A percentile compares a stretch with the other conserved stretches of the same genome.
Evolutionary conservation across 129 eudicot genomes (phyloP).

Genomic region (Tagetes patula): DNA sequence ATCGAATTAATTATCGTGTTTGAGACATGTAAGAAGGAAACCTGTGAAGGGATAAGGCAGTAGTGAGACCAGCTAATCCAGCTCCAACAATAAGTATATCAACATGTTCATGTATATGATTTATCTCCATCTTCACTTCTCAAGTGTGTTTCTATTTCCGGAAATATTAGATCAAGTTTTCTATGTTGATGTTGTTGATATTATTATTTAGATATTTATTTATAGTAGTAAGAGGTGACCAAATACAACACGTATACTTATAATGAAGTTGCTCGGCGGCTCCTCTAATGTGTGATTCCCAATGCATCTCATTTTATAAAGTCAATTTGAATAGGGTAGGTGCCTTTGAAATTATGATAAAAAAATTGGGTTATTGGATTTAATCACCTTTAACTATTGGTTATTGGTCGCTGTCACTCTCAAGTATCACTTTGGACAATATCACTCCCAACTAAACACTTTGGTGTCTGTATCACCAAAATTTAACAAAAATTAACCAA

Average conservation of each 20-base stretch:
- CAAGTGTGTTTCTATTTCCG: neutral
- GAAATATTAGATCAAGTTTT: neutral
- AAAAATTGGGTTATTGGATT: too few relatives aligned
- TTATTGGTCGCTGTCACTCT: too few relatives aligned
- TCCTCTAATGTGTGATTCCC: neutral
- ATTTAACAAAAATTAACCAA: too few relatives aligned
- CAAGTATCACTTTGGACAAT: too few relatives aligned
- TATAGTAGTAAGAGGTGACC: neutral
- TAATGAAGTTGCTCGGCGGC: neutral
- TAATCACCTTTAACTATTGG: too few relatives aligned
- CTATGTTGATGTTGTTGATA: neutral
- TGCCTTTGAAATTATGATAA: too few relatives aligned
- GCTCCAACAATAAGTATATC: constrained; percentile 74
- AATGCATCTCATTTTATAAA: neutral
- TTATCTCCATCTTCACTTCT: neutral
- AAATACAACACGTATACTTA: neutral
- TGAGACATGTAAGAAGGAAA: neutral
- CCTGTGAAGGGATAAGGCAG: constrained; percentile 77
- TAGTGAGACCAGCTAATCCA: constrained; percentile 72
- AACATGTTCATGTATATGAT: constrained; percentile 41
- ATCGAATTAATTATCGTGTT: neutral
- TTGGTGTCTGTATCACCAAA: too few relatives aligned
- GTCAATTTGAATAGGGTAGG: too few relatives aligned
- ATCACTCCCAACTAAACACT: too few relatives aligned
- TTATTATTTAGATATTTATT: neutral